Conservation (phyloP, 2,329 filamentous ascomycete genomes). For the Aspergillus sp. region DNA sequence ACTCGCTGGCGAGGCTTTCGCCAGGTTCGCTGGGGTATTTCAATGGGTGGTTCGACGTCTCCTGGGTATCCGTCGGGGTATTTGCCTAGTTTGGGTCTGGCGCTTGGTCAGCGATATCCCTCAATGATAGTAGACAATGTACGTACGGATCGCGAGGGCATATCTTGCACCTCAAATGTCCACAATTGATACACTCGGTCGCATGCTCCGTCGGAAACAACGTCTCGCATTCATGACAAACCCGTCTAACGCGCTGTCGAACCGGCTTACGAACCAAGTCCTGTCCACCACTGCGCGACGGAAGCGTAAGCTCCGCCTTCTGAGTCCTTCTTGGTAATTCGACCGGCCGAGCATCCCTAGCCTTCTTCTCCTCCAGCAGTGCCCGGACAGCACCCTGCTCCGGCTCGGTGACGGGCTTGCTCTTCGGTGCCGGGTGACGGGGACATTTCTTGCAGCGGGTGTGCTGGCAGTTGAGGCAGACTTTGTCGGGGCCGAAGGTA, state of each 20-base stretch:
- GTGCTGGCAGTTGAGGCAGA: slow-evolving; percentile 73
- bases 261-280: slow-evolving; percentile 66
- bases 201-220: slow-evolving; percentile 50
- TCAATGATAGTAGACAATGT: slow-evolving; percentile 7
- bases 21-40: slow-evolving; percentile 30
- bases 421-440: slow-evolving; percentile 63
- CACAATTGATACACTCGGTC: slow-evolving; percentile 62
- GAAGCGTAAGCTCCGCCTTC: slow-evolving; percentile 39
- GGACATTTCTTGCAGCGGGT: slow-evolving; percentile 73
- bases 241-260: slow-evolving; percentile 65
- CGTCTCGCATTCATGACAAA: slow-evolving; percentile 66
- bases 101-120: background rate
- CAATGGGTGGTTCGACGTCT: slow-evolving; percentile 32
- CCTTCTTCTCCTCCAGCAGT: slow-evolving; percentile 23
- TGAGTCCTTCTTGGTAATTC: slow-evolving; percentile 38
- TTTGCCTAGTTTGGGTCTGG: slow-evolving; percentile 35
- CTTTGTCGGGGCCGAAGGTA: slow-evolving; percentile 64
- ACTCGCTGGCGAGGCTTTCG: slow-evolving; percentile 32
- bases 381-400: slow-evolving; percentile 31
- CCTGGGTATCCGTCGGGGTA: slow-evolving; percentile 41
- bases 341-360: slow-evolving; percentile 26
- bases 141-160: slow-evolving; percentile 1
- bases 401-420: slow-evolving; percentile 51
- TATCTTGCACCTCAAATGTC: slow-evolving; percentile 51
- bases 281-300: slow-evolving; percentile 60